phyloP scores from a whole-genome alignment of 1,139 yeast species.

The Groenewaldozyma auringiensis region DNA sequence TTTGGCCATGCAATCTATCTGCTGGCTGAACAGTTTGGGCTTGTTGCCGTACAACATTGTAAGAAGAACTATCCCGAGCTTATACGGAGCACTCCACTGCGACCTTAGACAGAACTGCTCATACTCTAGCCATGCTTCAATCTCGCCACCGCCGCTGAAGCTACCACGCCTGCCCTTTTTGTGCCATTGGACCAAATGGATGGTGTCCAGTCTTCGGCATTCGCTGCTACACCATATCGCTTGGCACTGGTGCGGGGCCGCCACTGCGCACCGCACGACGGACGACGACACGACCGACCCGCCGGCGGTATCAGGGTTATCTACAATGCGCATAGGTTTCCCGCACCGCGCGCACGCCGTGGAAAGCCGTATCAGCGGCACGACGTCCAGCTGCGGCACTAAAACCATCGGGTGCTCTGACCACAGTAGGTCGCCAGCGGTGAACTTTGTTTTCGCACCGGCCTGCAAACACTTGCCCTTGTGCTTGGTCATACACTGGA shows the following conservation, averaged over 20 bases:
- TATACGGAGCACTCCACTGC: constrained; percentile 63
- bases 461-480: constrained; percentile 33
- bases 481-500: constrained; percentile 36
- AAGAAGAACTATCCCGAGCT: constrained; percentile 54
- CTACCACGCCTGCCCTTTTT: constrained; percentile 14
- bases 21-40: constrained; percentile 30
- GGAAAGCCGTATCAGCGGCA: constrained; percentile 54
- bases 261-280: constrained; percentile 13
- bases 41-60: constrained; percentile 42
- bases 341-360: constrained; percentile 82
- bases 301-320: constrained; percentile 1
- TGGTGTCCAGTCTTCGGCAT: constrained; percentile 38
- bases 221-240: constrained; percentile 24
- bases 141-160: constrained; percentile 33
- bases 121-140: constrained; percentile 46
- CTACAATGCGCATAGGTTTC: constrained; percentile 40
- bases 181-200: constrained; percentile 58
- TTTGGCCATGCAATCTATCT: constrained; percentile 58
- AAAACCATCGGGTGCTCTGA: constrained; percentile 55
- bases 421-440: constrained; percentile 45
- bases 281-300: constrained; percentile 5
- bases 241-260: constrained; percentile 18
- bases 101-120: constrained; percentile 58
- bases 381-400: constrained; percentile 64
- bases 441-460: constrained; percentile 30